These are phyloP conservation scores for Pelagophyceae sp. DNA, from an alignment of 352 stramenopile genomes.

Conservation along the genomic window DNA sequence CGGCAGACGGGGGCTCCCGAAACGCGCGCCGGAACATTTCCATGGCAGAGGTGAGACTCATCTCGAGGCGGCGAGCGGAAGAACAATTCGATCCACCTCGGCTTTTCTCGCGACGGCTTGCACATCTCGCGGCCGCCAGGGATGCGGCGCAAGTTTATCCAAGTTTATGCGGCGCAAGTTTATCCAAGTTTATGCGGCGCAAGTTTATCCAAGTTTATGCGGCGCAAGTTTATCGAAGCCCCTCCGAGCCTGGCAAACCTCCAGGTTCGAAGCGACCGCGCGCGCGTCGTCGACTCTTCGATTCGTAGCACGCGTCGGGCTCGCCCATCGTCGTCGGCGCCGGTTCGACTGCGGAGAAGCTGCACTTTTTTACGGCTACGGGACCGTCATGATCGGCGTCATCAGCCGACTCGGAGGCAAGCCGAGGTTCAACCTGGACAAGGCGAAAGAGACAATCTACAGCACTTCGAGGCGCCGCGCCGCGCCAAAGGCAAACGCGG, in stretches of 20 bases:
- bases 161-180: background rate
- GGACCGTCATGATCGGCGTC: background rate
- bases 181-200: too few species aligned
- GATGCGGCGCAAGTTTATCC: background rate
- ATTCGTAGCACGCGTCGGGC: slow-evolving; percentile 11
- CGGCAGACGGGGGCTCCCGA: too few species aligned
- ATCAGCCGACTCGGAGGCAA: too few species aligned
- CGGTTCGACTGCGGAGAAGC: background rate
- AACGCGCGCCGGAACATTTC: too few species aligned
- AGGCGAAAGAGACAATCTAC: too few species aligned
- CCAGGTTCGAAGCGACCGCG: too few species aligned
- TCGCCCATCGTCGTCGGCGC: slow-evolving; percentile 6
- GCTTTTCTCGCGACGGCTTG: slow-evolving; percentile 11
- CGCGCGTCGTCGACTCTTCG: too few species aligned
- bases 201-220: too few species aligned
- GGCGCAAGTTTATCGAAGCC: too few species aligned
- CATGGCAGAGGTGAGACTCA: too few species aligned
- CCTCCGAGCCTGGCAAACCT: background rate
- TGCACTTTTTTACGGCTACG: background rate
- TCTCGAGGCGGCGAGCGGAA: slow-evolving; percentile 6
- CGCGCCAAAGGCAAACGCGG: too few species aligned
- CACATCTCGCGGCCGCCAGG: background rate
- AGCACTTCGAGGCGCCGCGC: too few species aligned
- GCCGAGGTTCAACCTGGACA: background rate
- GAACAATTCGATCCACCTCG: slow-evolving; percentile 10